Evolutionary conservation across 768 basidiomycete species (phyloP), one percentile per base, ranked within the genome.

Genomic region (Phaffia tasmanica): DNA sequence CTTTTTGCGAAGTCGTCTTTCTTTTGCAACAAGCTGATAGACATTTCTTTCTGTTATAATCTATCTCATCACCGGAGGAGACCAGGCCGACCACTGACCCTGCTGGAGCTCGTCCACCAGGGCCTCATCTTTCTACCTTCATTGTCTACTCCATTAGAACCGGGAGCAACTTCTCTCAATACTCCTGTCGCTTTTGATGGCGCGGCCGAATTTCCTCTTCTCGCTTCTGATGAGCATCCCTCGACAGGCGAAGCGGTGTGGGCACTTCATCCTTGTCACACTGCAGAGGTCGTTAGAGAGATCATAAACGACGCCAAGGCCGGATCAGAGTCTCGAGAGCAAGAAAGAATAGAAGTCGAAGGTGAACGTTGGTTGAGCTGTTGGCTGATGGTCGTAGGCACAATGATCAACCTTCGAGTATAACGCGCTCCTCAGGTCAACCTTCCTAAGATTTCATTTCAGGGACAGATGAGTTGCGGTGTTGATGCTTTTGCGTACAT

Each of bases 181-280:
- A 73, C 7, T 54, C 27, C 55, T 18, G 61, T 51, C 55, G 64
- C 53, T 21, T 48, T 65, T 18, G 65, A 62, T 23, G 71, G 53
- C 57, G 57, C 63, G 35, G 69, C 69, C 6, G 67, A 82, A 6
- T 86, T 90, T 72, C 88, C 91, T 14, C 75, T 92, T 25, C 77
- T 94, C 14, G 88, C 89, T 16, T 88, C 89, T 71, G 87, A 87
- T 11, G 91, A 94, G 65, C 91, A 93, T 72, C 91, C 89, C 0
- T 83, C 81, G 6, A 79, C 87, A 35, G 85, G 84, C 25, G 83
- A 78, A 2, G 84, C 85, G 11, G 85, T 83, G 64, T 94, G 89
- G 89, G 89, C 85, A 72, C 78, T 94, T 49, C 91, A 94, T 74
- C 91, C 91, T 14, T 94, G 91, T 74, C 84, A 88, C 74, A 87